These are phyloP conservation scores for Neltuma alba DNA, from an alignment of 306 rosid genomes.

Conservation along the genomic window DNA sequence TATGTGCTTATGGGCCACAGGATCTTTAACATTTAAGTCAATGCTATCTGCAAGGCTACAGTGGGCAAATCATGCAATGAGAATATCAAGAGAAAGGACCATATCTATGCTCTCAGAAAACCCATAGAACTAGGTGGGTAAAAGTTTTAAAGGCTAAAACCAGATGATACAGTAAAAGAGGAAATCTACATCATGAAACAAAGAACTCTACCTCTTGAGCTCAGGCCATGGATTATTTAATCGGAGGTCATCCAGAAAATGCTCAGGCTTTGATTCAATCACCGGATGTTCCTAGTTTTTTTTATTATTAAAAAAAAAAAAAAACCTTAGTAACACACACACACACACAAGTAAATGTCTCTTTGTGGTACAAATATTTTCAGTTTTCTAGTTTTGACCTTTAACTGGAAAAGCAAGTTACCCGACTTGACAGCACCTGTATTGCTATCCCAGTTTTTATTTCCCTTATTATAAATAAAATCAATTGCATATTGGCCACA, in stretches of 20 bases:
- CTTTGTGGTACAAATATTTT: conserved; percentile 19
- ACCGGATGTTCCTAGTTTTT: conserved; percentile 95
- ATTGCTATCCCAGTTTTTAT: conserved; percentile 28
- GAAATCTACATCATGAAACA: conserved; percentile 17
- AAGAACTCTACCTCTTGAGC: conserved; percentile 67
- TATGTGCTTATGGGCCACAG: conserved; percentile 79
- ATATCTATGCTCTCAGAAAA: conserved; percentile 16
- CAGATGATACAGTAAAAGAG: background rate
- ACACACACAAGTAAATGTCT: conserved; percentile 5
- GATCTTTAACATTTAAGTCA: conserved; percentile 79
- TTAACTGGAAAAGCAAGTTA: conserved; percentile 19
- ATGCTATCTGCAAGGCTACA: conserved; percentile 73
- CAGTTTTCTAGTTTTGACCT: conserved; percentile 25
- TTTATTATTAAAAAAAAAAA: conserved; percentile 33
- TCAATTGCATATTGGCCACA: conserved; percentile 14
- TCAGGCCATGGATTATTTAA: conserved; percentile 98
- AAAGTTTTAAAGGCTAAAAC: conserved; percentile 28
- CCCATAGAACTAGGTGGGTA: conserved; percentile 15
- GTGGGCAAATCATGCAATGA: conserved; percentile 33
- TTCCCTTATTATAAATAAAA: conserved; percentile 31
- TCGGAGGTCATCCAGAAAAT: conserved; percentile 96
- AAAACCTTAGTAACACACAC: conserved; percentile 31
- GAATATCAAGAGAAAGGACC: conserved; percentile 34
- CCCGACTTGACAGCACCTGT: conserved; percentile 1
- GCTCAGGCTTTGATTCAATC: conserved; percentile 96